Base-by-base conservation (phyloP, 495 filamentous ascomycete species). In the Lophium mytilinum region DNA sequence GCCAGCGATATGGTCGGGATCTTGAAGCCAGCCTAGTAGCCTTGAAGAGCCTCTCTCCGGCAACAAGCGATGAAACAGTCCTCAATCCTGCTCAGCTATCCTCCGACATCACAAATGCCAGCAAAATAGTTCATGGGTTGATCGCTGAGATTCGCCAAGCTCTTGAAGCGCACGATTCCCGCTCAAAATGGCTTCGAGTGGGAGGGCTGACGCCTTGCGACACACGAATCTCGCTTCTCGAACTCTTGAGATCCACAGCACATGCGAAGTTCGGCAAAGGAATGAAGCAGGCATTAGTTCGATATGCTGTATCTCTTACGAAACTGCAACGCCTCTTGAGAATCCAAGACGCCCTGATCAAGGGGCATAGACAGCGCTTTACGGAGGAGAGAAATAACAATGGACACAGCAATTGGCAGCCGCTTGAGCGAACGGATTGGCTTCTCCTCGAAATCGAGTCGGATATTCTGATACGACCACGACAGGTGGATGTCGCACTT, bases 391-490 rank as follows among this genome's bases (percentile, higher is more conserved):
- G 0, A 58, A 72, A 18, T 1, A 54, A 35, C 59, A 52, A 19
- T 56, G 78, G 79, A 7, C 80, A 82, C 57, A 37, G 52, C 10
- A 80, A 79, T 52, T 83, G 80, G 81, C 46, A 68, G 0, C 75
- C 78, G 0, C 21, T 66, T 0, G 41, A 75, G 9, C 37, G 43
- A 5, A 71, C 78, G 0, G 81, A 83, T 52, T 83, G 79, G 78
- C 56, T 83, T 0, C 68, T 83, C 15, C 66, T 83, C 1, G 81
- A 83, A 54, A 76, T 83, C 43, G 80, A 83, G n/a, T 58, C 65
- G 11, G 72, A 83, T 55, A 56, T 83, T 0, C 63, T 81, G 1
- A 80, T 83, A 41, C 70, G 80, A 0, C 55, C 64, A 1, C 74
- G 71, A 9, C 80, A 83, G 52, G 69, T 78, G 0, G 70, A 76